Evolutionary conservation across 106 monocot genomes (phyloP).

Genomic region (Allium cepa): DNA sequence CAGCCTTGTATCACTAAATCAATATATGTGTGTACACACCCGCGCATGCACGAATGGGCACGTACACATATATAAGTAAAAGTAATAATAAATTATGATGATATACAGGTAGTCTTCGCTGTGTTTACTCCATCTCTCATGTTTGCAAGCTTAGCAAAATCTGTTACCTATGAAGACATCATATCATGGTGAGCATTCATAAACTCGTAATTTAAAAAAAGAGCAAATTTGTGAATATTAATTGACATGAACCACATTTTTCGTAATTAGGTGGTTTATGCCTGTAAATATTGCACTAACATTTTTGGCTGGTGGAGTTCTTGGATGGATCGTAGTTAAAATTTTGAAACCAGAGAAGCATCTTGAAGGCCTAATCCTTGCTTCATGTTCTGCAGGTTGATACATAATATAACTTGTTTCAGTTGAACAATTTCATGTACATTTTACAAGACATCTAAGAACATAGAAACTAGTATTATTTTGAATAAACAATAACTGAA

Average conservation of each 20-base stretch:
- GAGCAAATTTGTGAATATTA: neutral
- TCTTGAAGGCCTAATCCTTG: conserved; percentile 57
- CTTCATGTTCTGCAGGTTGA: conserved; percentile 63
- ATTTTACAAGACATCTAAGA: no score
- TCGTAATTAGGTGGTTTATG: conserved; percentile 76
- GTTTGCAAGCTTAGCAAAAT: conserved; percentile 38
- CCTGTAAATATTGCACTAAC: conserved; percentile 57
- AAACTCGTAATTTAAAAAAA: neutral
- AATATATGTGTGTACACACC: no score
- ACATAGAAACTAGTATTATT: no score
- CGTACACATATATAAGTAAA: no score
- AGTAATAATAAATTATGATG: no score
- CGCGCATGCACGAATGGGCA: no score
- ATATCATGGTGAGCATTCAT: conserved; percentile 38
- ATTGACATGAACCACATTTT: neutral
- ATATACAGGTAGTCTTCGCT: conserved; percentile 30
- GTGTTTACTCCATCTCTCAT: conserved; percentile 50
- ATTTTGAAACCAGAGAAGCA: conserved; percentile 40
- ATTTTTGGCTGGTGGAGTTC: conserved; percentile 42
- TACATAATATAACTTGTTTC: no score
- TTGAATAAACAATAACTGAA: no score
- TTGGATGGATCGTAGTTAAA: conserved; percentile 72
- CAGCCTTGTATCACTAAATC: no score
- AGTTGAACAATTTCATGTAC: no score
- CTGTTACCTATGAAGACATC: conserved; percentile 44